phyloP scores from a whole-genome alignment of 2,329 filamentous ascomycete genomes.

The Leptosphaerulina australis region DNA sequence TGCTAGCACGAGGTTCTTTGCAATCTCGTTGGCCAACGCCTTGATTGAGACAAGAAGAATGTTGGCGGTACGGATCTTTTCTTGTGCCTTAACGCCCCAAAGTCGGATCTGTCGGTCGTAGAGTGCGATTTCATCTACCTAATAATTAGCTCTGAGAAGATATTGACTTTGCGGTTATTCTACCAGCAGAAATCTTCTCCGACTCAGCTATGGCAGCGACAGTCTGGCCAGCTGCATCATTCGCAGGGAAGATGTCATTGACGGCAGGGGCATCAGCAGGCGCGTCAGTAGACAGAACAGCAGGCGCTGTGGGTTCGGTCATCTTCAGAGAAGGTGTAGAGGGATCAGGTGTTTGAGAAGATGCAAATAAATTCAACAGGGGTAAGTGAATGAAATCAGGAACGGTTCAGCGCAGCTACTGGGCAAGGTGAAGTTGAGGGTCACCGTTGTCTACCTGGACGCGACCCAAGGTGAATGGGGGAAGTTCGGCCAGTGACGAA shows the following conservation, averaged over 20 bases:
- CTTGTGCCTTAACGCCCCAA: constrained; percentile 95
- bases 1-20: constrained; percentile 95
- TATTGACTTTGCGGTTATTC: not conserved
- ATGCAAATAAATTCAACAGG: not conserved
- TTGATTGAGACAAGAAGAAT: constrained; percentile 88
- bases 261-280: constrained; percentile 14
- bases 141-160: constrained; percentile 1
- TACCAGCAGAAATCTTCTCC: constrained; percentile 52
- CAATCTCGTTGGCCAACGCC: constrained; percentile 89
- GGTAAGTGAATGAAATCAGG: no score
- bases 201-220: constrained; percentile 48
- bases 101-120: constrained; percentile 97
- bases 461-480: constrained; percentile 5
- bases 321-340: constrained; percentile 19
- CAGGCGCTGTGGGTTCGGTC: constrained; percentile 23
- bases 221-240: constrained; percentile 46
- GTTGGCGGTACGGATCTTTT: constrained; percentile 83
- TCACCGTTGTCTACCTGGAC: not conserved
- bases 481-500: constrained; percentile 14
- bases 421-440: constrained; percentile 5
- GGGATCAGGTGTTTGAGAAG: not conserved
- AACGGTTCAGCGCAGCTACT: not conserved
- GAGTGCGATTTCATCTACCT: constrained; percentile 86
- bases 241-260: constrained; percentile 39
- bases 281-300: constrained; percentile 12